These are phyloP conservation scores for Psilocybe cyanescens DNA, from an alignment of 768 basidiomycete genomes.

Conservation along the genomic window DNA sequence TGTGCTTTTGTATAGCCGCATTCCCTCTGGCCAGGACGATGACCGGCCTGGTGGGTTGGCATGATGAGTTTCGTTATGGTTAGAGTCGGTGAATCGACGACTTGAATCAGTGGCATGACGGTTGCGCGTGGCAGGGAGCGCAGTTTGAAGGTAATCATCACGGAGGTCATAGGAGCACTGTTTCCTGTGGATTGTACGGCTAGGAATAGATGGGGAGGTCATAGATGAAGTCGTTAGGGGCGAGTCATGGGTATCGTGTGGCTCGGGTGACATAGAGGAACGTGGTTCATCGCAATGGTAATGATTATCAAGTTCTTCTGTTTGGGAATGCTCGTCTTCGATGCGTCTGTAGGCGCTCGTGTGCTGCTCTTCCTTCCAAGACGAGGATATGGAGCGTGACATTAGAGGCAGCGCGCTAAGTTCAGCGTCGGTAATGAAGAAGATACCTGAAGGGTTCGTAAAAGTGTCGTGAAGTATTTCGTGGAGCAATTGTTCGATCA, in stretches of 20 bases:
- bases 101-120: neutral
- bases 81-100: too few species aligned
- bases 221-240: neutral
- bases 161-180: conserved; percentile 30
- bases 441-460: neutral
- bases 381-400: neutral
- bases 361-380: neutral
- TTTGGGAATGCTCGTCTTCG: neutral
- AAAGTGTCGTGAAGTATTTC: neutral
- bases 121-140: neutral
- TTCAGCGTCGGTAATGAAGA: neutral
- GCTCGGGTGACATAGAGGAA: neutral
- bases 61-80: neutral
- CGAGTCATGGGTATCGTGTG: neutral
- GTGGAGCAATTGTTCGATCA: neutral
- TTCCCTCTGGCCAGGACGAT: conserved; percentile 1
- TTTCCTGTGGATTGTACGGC: conserved; percentile 28
- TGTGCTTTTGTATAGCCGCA: neutral
- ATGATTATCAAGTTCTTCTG: neutral
- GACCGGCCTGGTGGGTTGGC: neutral
- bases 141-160: conserved; percentile 24
- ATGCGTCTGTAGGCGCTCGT: neutral
- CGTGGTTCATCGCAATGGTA: neutral
- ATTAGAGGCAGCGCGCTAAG: neutral
- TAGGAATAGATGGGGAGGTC: neutral